These are phyloP conservation scores for Thelonectria discophora DNA, from an alignment of 2,329 filamentous ascomycete species.

Conservation along the genomic window DNA sequence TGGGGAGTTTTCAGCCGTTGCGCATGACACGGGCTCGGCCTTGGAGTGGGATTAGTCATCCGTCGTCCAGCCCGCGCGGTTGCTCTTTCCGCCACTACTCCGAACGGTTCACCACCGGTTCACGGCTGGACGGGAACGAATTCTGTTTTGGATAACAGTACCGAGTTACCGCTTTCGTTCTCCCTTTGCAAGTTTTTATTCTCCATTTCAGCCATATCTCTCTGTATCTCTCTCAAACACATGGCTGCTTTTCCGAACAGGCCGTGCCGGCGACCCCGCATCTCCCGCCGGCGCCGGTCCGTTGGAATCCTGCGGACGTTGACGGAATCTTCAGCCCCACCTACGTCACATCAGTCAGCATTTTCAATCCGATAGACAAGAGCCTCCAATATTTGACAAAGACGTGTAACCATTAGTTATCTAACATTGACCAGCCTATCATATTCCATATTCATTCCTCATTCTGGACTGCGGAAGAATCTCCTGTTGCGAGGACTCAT, in stretches of 20 bases:
- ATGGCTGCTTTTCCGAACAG: neutral
- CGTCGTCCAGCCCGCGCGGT: constrained; percentile 30
- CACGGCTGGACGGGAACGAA: neutral
- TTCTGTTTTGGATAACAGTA: neutral
- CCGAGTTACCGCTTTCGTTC: constrained; percentile 1
- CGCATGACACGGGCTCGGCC: constrained; percentile 15
- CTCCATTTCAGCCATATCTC: neutral
- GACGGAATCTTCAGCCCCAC: constrained; percentile 17
- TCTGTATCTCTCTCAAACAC: neutral
- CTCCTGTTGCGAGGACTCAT: too few species aligned
- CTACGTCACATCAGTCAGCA: constrained; percentile 19
- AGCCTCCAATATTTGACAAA: neutral
- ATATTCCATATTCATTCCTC: too few species aligned
- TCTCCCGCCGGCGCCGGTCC: constrained; percentile 7
- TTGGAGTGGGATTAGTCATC: constrained; percentile 37
- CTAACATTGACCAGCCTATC: too few species aligned
- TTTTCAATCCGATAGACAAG: constrained; percentile 10
- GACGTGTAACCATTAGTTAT: neutral
- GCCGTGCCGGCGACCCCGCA: constrained; percentile 10
- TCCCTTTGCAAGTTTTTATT: neutral
- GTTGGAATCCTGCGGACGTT: constrained; percentile 19
- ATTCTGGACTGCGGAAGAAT: neutral
- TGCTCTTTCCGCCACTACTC: constrained; percentile 6
- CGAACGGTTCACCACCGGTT: too few species aligned
- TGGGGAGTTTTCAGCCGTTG: constrained; percentile 34